Evolutionary conservation across 1,139 yeast species (phyloP).

Genomic region (Taiozyma sp.): DNA sequence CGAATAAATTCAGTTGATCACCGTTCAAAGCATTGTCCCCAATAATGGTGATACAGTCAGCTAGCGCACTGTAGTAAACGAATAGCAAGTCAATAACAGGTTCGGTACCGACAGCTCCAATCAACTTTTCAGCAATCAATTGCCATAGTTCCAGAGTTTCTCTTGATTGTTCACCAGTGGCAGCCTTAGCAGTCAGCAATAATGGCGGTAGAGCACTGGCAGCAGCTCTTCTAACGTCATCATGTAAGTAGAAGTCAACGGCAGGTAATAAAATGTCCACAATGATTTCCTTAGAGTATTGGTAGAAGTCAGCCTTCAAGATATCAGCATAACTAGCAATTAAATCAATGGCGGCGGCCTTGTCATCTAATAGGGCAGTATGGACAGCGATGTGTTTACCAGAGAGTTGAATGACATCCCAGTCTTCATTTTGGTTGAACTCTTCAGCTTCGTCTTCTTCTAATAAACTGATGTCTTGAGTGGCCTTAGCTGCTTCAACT

Average conservation of each 20-base stretch:
- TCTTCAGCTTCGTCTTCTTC: constrained; percentile 89
- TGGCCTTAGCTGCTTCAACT: constrained; percentile 76
- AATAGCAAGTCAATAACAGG: constrained; percentile 82
- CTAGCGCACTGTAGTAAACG: constrained; percentile 69
- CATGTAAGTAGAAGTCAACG: constrained; percentile 85
- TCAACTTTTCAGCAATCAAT: constrained; percentile 60
- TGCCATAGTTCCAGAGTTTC: constrained; percentile 69
- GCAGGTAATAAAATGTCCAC: constrained; percentile 83
- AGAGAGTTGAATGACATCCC: constrained; percentile 89
- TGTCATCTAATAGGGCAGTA: constrained; percentile 87
- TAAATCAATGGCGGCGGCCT: constrained; percentile 86
- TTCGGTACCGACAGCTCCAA: constrained; percentile 65
- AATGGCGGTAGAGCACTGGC: constrained; percentile 80
- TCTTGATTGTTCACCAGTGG: constrained; percentile 48
- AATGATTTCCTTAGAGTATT: constrained; percentile 76
- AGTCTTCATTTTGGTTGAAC: constrained; percentile 78
- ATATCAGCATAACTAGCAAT: constrained; percentile 84
- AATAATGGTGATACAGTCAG: constrained; percentile 60
- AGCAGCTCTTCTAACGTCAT: constrained; percentile 89
- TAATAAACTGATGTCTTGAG: constrained; percentile 81
- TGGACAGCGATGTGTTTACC: constrained; percentile 95
- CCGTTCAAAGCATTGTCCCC: constrained; percentile 56
- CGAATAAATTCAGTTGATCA: constrained; percentile 52
- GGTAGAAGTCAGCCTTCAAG: constrained; percentile 74
- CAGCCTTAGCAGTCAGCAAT: constrained; percentile 60